Conservation (phyloP, 2,329 filamentous ascomycete genomes). For the Claviceps pazoutovae region DNA sequence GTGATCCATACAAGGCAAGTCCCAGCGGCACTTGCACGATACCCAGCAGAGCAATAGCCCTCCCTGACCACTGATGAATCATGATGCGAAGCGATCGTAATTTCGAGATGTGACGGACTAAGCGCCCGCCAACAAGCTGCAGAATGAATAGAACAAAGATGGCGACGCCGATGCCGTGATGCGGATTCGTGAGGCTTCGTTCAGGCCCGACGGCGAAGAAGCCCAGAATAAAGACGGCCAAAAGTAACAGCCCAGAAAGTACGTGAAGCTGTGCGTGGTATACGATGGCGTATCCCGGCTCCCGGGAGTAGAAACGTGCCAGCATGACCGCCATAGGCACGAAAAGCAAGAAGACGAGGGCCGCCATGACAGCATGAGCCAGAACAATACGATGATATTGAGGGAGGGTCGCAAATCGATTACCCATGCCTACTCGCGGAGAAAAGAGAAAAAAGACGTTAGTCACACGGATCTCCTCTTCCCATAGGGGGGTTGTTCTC, state of each 20-base stretch:
- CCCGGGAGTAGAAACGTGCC: constrained; percentile 54
- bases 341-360: constrained; percentile 59
- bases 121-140: constrained; percentile 55
- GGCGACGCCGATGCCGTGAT: constrained; percentile 71
- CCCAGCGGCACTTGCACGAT: constrained; percentile 81
- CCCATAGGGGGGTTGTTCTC: not conserved
- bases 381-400: constrained; percentile 59
- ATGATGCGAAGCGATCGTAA: constrained; percentile 38
- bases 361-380: constrained; percentile 59
- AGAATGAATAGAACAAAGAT: constrained; percentile 60
- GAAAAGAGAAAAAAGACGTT: not conserved
- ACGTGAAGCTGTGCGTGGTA: constrained; percentile 65
- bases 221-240: constrained; percentile 60
- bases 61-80: constrained; percentile 81
- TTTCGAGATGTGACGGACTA: constrained; percentile 40
- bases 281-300: constrained; percentile 46
- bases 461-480: not conserved
- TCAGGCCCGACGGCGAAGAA: constrained; percentile 65
- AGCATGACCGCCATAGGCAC: constrained; percentile 62
- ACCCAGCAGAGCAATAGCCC: constrained; percentile 64
- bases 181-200: constrained; percentile 63
- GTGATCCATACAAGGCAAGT: constrained; percentile 83
- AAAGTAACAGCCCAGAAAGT: constrained; percentile 50
- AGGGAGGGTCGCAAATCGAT: constrained; percentile 54
- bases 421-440: constrained; percentile 54